Conservation (phyloP, 2,329 filamentous ascomycete species). For the Hymenoscyphus albidus region DNA sequence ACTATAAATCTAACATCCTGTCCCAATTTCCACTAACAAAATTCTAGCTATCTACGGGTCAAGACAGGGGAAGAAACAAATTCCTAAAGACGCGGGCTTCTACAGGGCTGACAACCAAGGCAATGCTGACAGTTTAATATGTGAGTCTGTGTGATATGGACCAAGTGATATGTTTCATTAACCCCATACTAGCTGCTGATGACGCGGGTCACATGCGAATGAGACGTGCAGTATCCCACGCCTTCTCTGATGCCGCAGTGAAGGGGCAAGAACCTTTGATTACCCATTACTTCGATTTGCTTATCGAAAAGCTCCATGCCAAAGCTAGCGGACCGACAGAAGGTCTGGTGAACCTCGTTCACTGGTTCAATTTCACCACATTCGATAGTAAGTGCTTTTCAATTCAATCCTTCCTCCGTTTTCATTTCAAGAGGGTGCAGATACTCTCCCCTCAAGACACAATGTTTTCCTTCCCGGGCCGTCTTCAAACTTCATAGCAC, state of each 20-base stretch:
- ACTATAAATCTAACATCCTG: not conserved
- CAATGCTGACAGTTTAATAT: constrained; percentile 2
- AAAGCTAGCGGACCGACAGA: not conserved
- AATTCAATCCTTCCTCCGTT: not conserved
- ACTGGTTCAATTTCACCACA: constrained; percentile 15
- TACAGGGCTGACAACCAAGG: constrained; percentile 9
- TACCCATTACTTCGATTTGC: constrained; percentile 10
- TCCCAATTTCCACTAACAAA: not conserved
- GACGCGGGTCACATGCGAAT: constrained; percentile 27
- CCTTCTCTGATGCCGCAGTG: constrained; percentile 33
- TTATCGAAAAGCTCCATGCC: constrained; percentile 8
- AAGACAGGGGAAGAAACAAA: constrained; percentile 3
- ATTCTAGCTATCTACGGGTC: constrained; percentile 21
- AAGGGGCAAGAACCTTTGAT: constrained; percentile 31
- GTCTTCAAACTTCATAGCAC: too few relatives aligned
- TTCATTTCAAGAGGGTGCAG: too few relatives aligned
- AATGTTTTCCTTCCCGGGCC: not conserved
- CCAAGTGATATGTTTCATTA: not conserved
- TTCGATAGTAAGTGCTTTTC: constrained; percentile 14
- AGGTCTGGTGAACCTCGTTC: constrained; percentile 9
- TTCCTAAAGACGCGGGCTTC: constrained; percentile 3
- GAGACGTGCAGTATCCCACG: constrained; percentile 28
- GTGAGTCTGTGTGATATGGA: not conserved
- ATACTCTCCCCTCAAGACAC: too few relatives aligned
- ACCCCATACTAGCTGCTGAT: constrained; percentile 34